Conservation (phyloP, 2,329 filamentous ascomycete species). For the Botrytis fabae region DNA sequence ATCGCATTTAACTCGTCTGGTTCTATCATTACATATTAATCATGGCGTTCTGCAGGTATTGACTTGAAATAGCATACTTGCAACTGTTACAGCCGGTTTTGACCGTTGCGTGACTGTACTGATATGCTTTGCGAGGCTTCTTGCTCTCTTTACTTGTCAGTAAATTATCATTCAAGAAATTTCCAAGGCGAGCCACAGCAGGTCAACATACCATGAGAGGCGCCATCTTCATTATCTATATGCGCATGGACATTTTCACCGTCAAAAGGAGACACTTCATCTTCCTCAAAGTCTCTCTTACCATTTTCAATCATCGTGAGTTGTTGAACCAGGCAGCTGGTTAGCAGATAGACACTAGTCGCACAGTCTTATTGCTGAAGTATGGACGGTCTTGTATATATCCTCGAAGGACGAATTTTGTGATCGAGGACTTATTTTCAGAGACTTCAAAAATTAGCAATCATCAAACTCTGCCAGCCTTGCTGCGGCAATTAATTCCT, state of each 20-base stretch:
- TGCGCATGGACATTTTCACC: background rate
- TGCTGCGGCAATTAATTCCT: background rate
- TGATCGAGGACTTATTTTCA: background rate
- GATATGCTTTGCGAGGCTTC: background rate
- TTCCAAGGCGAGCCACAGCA: background rate
- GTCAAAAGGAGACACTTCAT: fast-evolving
- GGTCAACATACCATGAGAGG: background rate
- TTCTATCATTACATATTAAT: background rate
- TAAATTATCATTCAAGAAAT: background rate
- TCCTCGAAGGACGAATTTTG: background rate
- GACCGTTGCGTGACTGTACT: background rate
- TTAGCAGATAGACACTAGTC: background rate
- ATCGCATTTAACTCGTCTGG: background rate
- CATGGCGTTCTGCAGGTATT: background rate
- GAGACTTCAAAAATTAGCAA: background rate
- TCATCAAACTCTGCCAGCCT: background rate
- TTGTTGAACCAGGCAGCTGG: background rate
- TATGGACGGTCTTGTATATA: background rate
- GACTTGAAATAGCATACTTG: background rate
- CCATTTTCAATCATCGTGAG: background rate
- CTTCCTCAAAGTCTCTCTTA: background rate
- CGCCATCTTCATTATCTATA: background rate
- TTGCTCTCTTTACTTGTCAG: background rate
- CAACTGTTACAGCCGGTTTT: background rate
- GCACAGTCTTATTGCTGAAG: background rate